Conservation (phyloP, 306 rosid species). For the Lotus japonicus region DNA sequence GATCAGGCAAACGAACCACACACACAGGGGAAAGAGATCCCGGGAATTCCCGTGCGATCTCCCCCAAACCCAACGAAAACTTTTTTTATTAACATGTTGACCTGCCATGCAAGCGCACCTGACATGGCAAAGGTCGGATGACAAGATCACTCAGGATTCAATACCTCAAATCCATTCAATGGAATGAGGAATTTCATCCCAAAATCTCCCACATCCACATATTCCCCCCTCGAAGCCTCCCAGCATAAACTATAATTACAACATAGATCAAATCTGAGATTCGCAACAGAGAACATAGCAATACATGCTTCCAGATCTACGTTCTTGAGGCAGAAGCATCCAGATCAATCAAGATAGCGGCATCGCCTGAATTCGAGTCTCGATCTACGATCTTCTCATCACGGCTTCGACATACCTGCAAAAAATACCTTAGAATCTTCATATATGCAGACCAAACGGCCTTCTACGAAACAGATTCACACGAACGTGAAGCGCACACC, state of each 20-base stretch:
- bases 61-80: conserved; percentile 41
- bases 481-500: background rate
- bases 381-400: background rate
- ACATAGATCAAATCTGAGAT: conserved; percentile 2
- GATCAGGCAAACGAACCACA: conserved; percentile 40
- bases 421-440: conserved; percentile 4
- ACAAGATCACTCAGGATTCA: conserved; percentile 43
- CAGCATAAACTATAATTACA: background rate
- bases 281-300: background rate
- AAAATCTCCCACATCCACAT: conserved; percentile 48
- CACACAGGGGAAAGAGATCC: conserved; percentile 56
- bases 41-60: conserved; percentile 86
- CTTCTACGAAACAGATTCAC: background rate
- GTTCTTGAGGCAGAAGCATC: too few species aligned
- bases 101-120: conserved; percentile 99
- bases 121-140: conserved; percentile 98
- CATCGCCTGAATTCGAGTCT: background rate
- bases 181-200: conserved; percentile 12
- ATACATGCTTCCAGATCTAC: background rate
- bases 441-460: background rate
- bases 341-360: rapidly evolving
- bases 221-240: background rate
- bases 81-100: conserved; percentile 50
- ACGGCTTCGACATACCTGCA: conserved; percentile 7
- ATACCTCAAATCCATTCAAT: background rate